Conservation (phyloP, 805 yeast genomes). For the Saccharomycopsis malanga region DNA sequence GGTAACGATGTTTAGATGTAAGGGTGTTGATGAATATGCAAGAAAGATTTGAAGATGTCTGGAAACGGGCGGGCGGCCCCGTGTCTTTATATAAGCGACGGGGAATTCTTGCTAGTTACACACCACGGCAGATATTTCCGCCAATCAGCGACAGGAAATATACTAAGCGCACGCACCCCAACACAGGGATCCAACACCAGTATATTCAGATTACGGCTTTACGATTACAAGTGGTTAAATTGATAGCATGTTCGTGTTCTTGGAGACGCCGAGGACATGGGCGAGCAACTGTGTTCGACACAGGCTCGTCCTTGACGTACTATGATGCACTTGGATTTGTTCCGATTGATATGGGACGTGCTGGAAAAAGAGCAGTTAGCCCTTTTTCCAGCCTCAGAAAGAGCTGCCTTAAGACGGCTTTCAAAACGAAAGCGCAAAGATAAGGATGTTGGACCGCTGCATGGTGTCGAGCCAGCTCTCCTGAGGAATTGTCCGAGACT, state of each 20-base stretch:
- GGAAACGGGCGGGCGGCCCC: too few relatives aligned
- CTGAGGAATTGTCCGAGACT: background rate
- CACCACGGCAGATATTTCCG: too few relatives aligned
- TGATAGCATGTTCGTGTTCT: slow-evolving; percentile 15
- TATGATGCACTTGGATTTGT: slow-evolving; percentile 18
- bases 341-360: background rate
- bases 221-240: too few relatives aligned
- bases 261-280: slow-evolving; percentile 17
- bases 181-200: too few relatives aligned
- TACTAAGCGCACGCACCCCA: too few relatives aligned
- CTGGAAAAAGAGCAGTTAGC: too few relatives aligned
- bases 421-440: slow-evolving; percentile 12
- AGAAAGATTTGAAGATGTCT: too few relatives aligned
- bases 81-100: too few relatives aligned
- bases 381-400: background rate
- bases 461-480: slow-evolving; percentile 2
- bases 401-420: slow-evolving; percentile 7
- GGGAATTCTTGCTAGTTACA: too few relatives aligned
- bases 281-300: background rate
- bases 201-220: too few relatives aligned
- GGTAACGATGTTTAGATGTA: background rate
- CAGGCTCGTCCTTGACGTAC: slow-evolving; percentile 8
- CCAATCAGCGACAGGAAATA: too few relatives aligned
- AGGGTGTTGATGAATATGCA: too few relatives aligned
- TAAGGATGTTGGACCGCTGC: slow-evolving; percentile 8